Conservation (phyloP, 306 rosid genomes). For the Dryas octopetala region DNA sequence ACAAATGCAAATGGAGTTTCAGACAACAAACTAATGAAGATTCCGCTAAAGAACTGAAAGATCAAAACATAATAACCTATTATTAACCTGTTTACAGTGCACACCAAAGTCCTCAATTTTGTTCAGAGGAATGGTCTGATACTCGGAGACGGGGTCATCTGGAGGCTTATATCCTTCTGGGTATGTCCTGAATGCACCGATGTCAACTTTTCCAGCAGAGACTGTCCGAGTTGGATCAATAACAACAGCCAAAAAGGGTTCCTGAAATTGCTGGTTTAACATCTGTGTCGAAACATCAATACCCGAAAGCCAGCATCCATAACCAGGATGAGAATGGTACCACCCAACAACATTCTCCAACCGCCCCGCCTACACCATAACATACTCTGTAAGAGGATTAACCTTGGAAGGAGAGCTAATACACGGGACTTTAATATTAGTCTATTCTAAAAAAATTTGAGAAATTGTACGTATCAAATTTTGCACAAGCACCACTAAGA, state of each 20-base stretch:
- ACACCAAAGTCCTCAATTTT: constrained; percentile 99
- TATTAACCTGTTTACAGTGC: constrained; percentile 86
- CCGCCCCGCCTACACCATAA: constrained; percentile 66
- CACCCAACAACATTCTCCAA: constrained; percentile 96
- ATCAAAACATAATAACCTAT: constrained; percentile 53
- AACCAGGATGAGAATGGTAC: constrained; percentile 99
- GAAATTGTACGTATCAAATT: neutral
- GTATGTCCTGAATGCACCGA: constrained; percentile 97
- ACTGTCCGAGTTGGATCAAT: constrained; percentile 93
- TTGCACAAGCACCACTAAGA: neutral
- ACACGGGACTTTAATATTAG: neutral
- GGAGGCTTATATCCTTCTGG: constrained; percentile 95
- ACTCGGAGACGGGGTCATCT: constrained; percentile 91
- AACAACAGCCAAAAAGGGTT: constrained; percentile 92
- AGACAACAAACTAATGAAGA: constrained; percentile 2
- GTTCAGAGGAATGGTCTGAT: constrained; percentile 90
- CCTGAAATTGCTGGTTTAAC: constrained; percentile 90
- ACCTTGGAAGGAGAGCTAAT: neutral
- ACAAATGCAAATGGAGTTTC: constrained; percentile 22
- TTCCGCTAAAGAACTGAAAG: neutral
- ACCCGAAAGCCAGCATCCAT: constrained; percentile 98
- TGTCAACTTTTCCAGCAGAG: constrained; percentile 96
- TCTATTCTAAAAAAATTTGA: neutral
- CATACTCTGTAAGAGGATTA: constrained; percentile 6
- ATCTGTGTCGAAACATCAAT: constrained; percentile 96